A percentile compares a stretch with the other conserved stretches of the same genome.
Evolutionary conservation across 2,329 filamentous ascomycete genomes (phyloP).

Genomic region (Alternaria brassicae): DNA sequence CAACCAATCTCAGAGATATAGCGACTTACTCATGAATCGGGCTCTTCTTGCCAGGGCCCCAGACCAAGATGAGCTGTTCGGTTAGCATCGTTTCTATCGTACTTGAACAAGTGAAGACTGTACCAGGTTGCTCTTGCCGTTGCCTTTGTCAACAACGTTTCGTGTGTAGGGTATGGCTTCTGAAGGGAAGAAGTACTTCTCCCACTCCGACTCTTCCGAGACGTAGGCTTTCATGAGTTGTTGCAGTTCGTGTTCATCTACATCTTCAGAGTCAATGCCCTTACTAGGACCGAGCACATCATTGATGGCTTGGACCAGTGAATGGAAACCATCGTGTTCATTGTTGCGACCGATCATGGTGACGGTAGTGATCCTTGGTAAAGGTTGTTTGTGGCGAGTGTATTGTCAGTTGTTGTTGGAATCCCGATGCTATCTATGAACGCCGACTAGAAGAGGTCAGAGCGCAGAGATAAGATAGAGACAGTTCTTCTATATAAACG

Average conservation of each 20-base stretch:
- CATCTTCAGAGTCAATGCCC: conserved; percentile 80
- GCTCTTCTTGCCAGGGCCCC: conserved; percentile 83
- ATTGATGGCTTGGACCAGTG: conserved; percentile 76
- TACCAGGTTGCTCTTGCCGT: conserved; percentile 79
- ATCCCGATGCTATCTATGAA: background rate
- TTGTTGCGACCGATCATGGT: conserved; percentile 34
- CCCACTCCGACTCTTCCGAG: conserved; percentile 74
- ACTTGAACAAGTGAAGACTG: conserved; percentile 35
- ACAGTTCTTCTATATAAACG: conserved; percentile 18
- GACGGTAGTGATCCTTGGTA: conserved; percentile 1
- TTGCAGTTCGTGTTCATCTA: conserved; percentile 75
- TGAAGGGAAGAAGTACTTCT: conserved; percentile 76
- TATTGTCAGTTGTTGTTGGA: background rate
- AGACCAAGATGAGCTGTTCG: conserved; percentile 80
- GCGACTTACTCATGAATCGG: conserved; percentile 75
- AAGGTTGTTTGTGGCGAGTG: background rate
- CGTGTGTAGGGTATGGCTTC: conserved; percentile 76
- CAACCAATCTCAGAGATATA: conserved; percentile 16
- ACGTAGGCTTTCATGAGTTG: conserved; percentile 76
- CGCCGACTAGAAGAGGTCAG: background rate
- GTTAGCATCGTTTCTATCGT: conserved; percentile 9
- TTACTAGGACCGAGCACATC: conserved; percentile 78
- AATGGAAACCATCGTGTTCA: conserved; percentile 62
- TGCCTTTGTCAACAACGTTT: conserved; percentile 89
- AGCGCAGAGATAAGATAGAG: conserved; percentile 9